Evolutionary conservation across 768 basidiomycete genomes (phyloP).

Genomic region (Hericium alpestre): DNA sequence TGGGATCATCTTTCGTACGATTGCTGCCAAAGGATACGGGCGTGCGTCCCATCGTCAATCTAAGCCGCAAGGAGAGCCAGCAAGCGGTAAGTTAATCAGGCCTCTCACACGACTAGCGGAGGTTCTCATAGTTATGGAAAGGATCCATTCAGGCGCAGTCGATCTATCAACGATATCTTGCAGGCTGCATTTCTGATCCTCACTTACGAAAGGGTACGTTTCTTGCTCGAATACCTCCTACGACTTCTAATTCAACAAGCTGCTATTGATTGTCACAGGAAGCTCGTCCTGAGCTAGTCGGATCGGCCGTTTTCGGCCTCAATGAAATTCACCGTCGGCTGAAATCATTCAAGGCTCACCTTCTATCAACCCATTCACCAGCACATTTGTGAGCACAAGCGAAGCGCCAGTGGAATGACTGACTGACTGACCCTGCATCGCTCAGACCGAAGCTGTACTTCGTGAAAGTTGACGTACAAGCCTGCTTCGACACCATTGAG

Average conservation of each 20-base stretch:
- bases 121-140: background rate
- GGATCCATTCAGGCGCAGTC: conserved; percentile 13
- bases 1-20: conserved; percentile 81
- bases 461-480: conserved; percentile 91
- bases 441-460: conserved; percentile 82
- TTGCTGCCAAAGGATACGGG: conserved; percentile 92
- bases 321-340: conserved; percentile 74
- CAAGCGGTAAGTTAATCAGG: conserved; percentile 12
- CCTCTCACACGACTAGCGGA: background rate
- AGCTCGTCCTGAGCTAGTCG: conserved; percentile 50
- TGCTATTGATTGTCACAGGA: conserved; percentile 32
- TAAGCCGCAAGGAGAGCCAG: conserved; percentile 43
- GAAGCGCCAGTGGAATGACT: background rate
- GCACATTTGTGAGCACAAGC: conserved; percentile 42
- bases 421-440: background rate
- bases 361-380: conserved; percentile 27
- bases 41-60: conserved; percentile 88
- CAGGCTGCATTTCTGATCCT: conserved; percentile 79
- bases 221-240: conserved; percentile 1
- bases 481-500: conserved; percentile 94
- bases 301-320: conserved; percentile 73
- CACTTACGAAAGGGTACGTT: conserved; percentile 69
- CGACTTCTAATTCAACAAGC: background rate
- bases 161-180: conserved; percentile 83
- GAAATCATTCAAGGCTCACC: conserved; percentile 53